These are phyloP conservation scores for Pyrenochaeta sp. DNA, from an alignment of 2,329 filamentous ascomycete genomes.

Conservation along the genomic window DNA sequence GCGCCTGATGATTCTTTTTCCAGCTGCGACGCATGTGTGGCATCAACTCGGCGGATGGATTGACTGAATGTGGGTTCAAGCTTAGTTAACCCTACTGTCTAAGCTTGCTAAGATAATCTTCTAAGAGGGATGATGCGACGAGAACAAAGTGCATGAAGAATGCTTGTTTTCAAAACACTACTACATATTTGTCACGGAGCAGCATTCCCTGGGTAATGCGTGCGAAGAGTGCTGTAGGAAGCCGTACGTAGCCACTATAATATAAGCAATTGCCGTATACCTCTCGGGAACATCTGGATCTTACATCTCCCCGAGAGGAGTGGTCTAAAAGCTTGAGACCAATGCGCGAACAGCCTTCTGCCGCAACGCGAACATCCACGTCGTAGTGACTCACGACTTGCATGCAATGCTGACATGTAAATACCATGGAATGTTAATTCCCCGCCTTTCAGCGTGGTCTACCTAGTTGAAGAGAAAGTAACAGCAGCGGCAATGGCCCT, in stretches of 20 bases:
- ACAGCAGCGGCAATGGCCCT: not conserved
- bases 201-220: not conserved
- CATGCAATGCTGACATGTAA: not conserved
- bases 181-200: not conserved
- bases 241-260: not conserved
- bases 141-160: not conserved
- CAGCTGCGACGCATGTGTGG: no score
- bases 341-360: not conserved
- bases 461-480: constrained; percentile 11
- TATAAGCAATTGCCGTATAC: not conserved
- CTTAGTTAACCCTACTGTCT: no score
- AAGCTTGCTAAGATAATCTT: no score
- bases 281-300: not conserved
- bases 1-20: no score
- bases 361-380: not conserved
- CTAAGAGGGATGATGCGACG: no score
- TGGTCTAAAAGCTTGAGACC: not conserved
- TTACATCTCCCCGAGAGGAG: constrained; percentile 8
- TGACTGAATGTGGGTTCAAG: no score
- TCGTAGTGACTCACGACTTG: constrained; percentile 1
- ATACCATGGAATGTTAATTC: constrained; percentile 15
- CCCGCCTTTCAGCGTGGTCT: constrained; percentile 18
- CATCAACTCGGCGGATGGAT: no score
- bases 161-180: not conserved
- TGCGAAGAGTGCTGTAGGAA: not conserved